A percentile compares a stretch with the other conserved stretches of the same genome.
phyloP scores from a whole-genome alignment of 345 rosid genomes.

The Camelina hispida region DNA sequence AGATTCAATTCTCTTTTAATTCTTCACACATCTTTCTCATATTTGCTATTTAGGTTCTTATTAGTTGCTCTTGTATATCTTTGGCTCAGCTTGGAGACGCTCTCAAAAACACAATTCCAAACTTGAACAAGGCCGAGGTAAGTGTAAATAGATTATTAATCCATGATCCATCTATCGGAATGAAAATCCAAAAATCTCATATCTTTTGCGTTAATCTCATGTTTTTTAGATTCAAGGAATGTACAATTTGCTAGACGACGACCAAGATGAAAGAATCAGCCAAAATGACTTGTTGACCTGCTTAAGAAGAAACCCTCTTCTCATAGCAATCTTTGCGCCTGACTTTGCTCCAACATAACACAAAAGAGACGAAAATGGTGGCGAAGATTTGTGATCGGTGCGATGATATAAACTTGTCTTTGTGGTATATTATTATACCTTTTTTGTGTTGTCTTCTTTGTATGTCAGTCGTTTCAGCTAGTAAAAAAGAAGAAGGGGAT shows the following conservation, averaged over 20 bases:
- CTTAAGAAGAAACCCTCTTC: constrained; percentile 72
- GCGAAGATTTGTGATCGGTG: constrained; percentile 27
- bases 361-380: constrained; percentile 26
- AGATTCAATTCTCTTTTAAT: constrained; percentile 26
- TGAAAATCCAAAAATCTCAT: not conserved
- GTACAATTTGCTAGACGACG: constrained; percentile 57
- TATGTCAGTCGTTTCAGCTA: not conserved
- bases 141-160: constrained; percentile 16
- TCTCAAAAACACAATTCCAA: constrained; percentile 59
- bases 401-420: constrained; percentile 6
- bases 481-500: constrained; percentile 37
- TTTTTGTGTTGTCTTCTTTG: constrained; percentile 22
- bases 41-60: constrained; percentile 17
- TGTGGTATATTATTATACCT: constrained; percentile 27
- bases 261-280: constrained; percentile 61
- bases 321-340: constrained; percentile 65
- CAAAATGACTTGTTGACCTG: constrained; percentile 61
- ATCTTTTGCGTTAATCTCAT: constrained; percentile 8
- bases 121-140: constrained; percentile 67
- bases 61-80: constrained; percentile 30
- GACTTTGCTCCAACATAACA: constrained; percentile 40
- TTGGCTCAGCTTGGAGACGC: constrained; percentile 63
- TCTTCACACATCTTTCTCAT: constrained; percentile 10
- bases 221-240: constrained; percentile 59
- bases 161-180: not conserved